Base-by-base conservation (phyloP, 805 yeast species). In the Dipodascopsis tothii region DNA sequence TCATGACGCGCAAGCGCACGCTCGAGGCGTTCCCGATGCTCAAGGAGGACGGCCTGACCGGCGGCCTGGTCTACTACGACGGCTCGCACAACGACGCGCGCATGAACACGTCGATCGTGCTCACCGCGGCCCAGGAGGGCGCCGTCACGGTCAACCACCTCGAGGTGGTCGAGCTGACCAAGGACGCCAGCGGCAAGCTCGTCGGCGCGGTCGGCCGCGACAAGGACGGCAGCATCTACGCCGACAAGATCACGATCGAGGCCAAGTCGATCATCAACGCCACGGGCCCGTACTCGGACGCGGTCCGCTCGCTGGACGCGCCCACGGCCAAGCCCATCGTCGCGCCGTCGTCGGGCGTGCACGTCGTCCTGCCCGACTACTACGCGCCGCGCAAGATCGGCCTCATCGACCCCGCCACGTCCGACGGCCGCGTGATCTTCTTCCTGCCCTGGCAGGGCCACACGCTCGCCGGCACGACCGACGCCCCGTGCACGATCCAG, bases 371-470 rank as follows among this genome's bases (percentile, higher is more conserved):
- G 52, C 97, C 97, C 20, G 94, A 88, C 54, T 88, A 75, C 72
- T 88, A 85, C 68, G 82, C 94, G 65, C 94, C 96, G 41, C 74
- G 75, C 60, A 79, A 79, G 52, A 75, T 85, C 74, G 97, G 97
- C 51, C 72, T 88, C 51, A 72, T 88, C 47, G 96, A 88, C 66
- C 95, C 96, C 37, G 75, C 84, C 37, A 88, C 97, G 38, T 71
- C 90, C 27, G 97, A 88, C 62, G 96, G 96, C 45, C 79, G 97
- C 66, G 96, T 88, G 41, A 84, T 90, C 83, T 88, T 88, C 69
- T 88, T 90, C 71, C 72, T 88, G 64, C 97, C 97, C 56, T 88
- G 96, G 96, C 96, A 87, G 70, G 95, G 96, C 4, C 84, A 87
- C 64, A 94, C 88, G 27, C 72, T 88, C 54, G 96, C 95, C 46